Percentiles rank a stretch among this genome's conserved stretches.
Evolutionary conservation across 768 basidiomycete genomes (phyloP).

Genomic region (Kwoniella shandongensis): DNA sequence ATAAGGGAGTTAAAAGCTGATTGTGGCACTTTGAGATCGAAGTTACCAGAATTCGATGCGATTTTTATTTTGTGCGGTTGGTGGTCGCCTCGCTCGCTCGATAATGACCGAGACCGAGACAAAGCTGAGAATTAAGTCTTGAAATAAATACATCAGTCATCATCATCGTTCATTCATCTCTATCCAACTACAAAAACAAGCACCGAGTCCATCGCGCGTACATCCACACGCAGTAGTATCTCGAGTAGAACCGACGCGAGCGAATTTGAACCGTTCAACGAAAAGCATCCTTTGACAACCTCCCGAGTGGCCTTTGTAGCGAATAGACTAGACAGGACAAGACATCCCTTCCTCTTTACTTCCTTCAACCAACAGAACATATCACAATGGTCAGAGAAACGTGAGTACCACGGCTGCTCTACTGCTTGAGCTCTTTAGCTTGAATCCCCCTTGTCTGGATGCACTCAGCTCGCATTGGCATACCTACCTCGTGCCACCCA

Average conservation of each 20-base stretch:
- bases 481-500: not conserved
- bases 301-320: constrained; percentile 20
- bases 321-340: constrained; percentile 16
- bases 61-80: no score
- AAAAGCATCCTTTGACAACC: no score
- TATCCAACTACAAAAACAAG: no score
- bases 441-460: not conserved
- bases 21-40: constrained; percentile 5
- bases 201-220: no score
- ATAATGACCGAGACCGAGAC: constrained; percentile 7
- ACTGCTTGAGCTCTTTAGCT: not conserved
- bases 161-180: no score
- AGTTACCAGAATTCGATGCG: constrained; percentile 16
- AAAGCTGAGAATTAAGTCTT: constrained; percentile 3
- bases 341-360: not conserved
- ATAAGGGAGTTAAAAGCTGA: not conserved
- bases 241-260: no score
- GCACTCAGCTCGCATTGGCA: not conserved
- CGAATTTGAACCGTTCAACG: no score
- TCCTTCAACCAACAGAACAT: not conserved
- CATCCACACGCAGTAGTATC: no score
- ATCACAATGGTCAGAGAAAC: constrained; percentile 47
- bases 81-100: no score
- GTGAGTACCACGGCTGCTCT: constrained; percentile 23
- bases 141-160: not conserved